phyloP scores from a whole-genome alignment of 225 moss, liverwort and hornwort species.

The Polytrichum commune region DNA sequence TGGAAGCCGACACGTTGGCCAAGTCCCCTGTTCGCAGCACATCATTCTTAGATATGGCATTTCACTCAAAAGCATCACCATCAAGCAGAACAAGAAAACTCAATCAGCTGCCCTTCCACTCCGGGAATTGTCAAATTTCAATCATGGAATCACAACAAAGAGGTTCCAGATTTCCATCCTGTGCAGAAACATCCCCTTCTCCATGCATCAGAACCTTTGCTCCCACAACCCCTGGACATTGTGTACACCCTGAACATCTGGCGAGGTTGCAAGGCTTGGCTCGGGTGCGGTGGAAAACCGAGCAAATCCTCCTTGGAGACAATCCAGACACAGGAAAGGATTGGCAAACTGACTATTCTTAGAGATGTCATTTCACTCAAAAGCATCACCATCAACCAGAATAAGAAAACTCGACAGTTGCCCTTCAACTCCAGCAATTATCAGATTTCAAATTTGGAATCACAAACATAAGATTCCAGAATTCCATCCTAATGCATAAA shows the following conservation, averaged over 20 bases:
- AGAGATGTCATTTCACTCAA: too few species aligned
- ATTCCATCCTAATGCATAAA: neutral
- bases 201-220: neutral
- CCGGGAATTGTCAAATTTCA: neutral
- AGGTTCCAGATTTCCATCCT: neutral
- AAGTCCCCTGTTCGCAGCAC: conserved; percentile 19
- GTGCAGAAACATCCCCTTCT: neutral
- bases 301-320: conserved; percentile 3
- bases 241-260: conserved; percentile 33
- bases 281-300: conserved; percentile 31
- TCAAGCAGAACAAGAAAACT: neutral
- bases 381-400: conserved; percentile 1
- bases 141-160: neutral
- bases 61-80: neutral
- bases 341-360: too few species aligned
- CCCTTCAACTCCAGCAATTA: neutral
- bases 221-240: neutral
- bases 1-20: conserved; percentile 12
- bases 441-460: neutral
- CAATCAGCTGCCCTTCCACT: neutral
- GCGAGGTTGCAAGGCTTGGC: conserved; percentile 14
- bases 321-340: too few species aligned
- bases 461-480: neutral
- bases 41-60: too few species aligned
- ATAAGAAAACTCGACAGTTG: neutral